Evolutionary conservation across 2,329 filamentous ascomycete genomes (phyloP), one percentile per base, ranked within the genome.

Genomic region (Fusarium sororula): DNA sequence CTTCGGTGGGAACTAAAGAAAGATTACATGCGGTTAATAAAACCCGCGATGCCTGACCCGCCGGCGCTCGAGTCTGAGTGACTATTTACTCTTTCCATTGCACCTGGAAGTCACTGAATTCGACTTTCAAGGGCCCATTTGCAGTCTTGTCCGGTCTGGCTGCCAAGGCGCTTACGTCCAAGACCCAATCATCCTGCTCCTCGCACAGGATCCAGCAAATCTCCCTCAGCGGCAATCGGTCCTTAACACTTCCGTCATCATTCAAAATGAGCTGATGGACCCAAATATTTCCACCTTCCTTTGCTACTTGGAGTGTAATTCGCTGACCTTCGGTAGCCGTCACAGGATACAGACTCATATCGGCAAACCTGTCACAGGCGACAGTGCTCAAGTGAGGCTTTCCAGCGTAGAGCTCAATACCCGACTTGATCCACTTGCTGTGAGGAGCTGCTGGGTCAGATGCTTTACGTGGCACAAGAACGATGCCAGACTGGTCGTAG

Each of bases 81-180:
- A 1, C 39, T 26, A 20, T 28, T 8, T 48, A 48, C 26, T 48
- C 45, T 15, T 47, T 47, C 45, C 45, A 47, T 1, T 28, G 1
- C 18, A 47, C 45, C 20, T 28, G 18, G 9, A 47, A 47, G 26
- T 28, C 45, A 5, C 45, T 28, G 13, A 47, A 47, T 28, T 47
- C 45, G 0, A 47, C 45, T 2, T 28, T 47, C 13, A 47, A 10
- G 0, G 45, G 9, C 2, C 18, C 45, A 2, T 28, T 28, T 0
- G 45, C 45, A 28, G 26, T 22, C 18, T 47, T 47, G 9, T 47
- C 44, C 0, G 44, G 44, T 47, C 45, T 47, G 13, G 45, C 26
- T 28, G 45, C 45, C 45, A 47, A 22, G 26, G 18, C 45, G 6
- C 45, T 28, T 6, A 47, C 45, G 14, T 47, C 45, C 26, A 47